Evolutionary conservation across 441 rosid genomes (phyloP), one percentile per base, ranked within the genome.

Genomic region (Populus hybrid): DNA sequence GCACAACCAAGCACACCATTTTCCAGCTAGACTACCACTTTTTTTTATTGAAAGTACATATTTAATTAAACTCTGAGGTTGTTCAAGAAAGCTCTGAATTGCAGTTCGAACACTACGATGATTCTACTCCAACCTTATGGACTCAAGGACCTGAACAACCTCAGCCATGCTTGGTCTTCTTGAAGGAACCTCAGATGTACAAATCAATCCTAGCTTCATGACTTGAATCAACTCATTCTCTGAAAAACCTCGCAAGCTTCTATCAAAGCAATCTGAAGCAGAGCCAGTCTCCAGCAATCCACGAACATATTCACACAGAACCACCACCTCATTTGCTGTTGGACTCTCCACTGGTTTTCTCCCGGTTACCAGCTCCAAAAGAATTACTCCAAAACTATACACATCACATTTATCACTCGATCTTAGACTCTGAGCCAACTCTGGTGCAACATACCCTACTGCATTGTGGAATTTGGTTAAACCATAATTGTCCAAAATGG

Each of bases 101-200:
- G 68, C 77, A 64, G 31, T 74, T 50, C 68, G 31, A 38, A 73
- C 73, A 77, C 87, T 84, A 89, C 36, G 91, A 88, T 38, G 91
- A 79, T 73, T 85, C 94, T 33, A 68, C 81, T 78, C 88, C 97
- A 56, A 82, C 84, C 97, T 89, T 78, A 94, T 90, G 59, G 97
- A 92, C 88, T 95, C 99, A 65, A 94, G 99, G 76, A 94, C 93
- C 84, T 94, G 99, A 80, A 94, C 97, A 75, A 87, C 94, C 83
- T 95, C 99, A 53, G 97, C 94, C 97, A 95, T 94, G 88, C 97
- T 92, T 29, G 97, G 98, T 86, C 99, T 92, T 85, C 92, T 90
- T 71, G 89, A 23, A 69, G 97, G 95, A 82, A 71, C 83, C 78
- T 92, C 93, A 0, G 95, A 84, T 77, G 97, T 90, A 75, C 97